A percentile compares a stretch with the other conserved stretches of the same genome.
Evolutionary conservation across 306 rosid species (phyloP).

Genomic region (Medicago ruthenica): DNA sequence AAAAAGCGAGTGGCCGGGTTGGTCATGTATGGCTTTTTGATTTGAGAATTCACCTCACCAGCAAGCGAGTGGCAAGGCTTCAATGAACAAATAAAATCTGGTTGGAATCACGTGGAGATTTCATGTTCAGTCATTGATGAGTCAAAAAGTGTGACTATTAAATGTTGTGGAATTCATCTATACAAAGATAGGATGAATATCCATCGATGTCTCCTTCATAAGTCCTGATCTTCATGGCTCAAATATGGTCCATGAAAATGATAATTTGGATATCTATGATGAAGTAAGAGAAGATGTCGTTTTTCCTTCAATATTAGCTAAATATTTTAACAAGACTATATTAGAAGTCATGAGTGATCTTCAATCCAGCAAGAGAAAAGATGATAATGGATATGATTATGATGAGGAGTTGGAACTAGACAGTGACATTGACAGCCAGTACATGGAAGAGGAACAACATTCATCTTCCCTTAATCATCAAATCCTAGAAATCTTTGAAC

Average conservation of each 20-base stretch:
- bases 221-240: conserved; percentile 37
- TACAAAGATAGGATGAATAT: conserved; percentile 43
- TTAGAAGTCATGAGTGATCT: conserved; percentile 20
- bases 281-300: conserved; percentile 31
- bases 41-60: conserved; percentile 14
- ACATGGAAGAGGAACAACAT: conserved; percentile 30
- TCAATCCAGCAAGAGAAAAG: conserved; percentile 11
- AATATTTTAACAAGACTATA: conserved; percentile 4
- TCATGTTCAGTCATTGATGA: conserved; percentile 9
- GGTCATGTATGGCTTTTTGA: conserved; percentile 43
- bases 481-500: conserved; percentile 13
- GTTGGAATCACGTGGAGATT: conserved; percentile 44
- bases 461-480: conserved; percentile 16
- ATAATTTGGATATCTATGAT: conserved; percentile 36
- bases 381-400: background rate
- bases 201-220: conserved; percentile 32
- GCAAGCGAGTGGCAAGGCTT: background rate
- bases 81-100: conserved; percentile 30
- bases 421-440: conserved; percentile 4
- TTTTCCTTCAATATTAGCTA: conserved; percentile 8
- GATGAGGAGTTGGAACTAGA: conserved; percentile 21
- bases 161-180: conserved; percentile 42
- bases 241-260: conserved; percentile 8
- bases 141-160: conserved; percentile 5
- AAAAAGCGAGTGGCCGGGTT: conserved; percentile 20